Base-by-base conservation (phyloP, 345 rosid genomes). In the Eucalyptus erythrocorys region DNA sequence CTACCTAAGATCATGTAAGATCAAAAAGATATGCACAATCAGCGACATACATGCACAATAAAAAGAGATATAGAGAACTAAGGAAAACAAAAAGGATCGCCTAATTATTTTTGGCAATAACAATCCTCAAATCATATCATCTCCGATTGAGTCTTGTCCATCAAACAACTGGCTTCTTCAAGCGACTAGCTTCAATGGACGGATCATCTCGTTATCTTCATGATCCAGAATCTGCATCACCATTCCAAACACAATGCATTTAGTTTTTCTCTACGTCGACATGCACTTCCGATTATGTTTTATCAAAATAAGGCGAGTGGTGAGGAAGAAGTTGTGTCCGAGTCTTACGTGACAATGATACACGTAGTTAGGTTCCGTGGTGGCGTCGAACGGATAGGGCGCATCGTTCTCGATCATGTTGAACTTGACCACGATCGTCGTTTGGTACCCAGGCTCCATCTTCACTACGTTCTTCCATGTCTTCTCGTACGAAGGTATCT, bases 131-230 rank as follows among this genome's bases (percentile, higher is more conserved):
- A n/a, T 64, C 76, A n/a, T 30, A 64, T n/a, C 37, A 64, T 64
- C 76, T 64, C 32, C 37, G 37, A n/a, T 30, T 64, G 80, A 68
- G 80, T 68, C 43, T 68, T 68, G 80, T 68, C 26, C 43, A 68
- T 34, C 80, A 17, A 68, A 34, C 43, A 34, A 68, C 80, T 34
- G 21, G 49, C 37, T 71, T 47, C 84, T 88, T 86, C 66, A 61
- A 30, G 76, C 43, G 32, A 92, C 89, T 64, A 95, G 45, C 91
- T 93, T 90, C 88, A 97, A 71, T 6, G 98, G 99, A 88, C 98
- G 94, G 93, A 97, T 97, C 99, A 97, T 96, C 81, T 87, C 93
- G 86, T 97, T 96, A 79, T 96, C 99, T 93, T 97, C 99, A 21
- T 97, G 99, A 90, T 97, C 98, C 93, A 97, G 92, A 2, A 95